Evolutionary conservation across 768 basidiomycete genomes (phyloP), one percentile per base, ranked within the genome.

Genomic region (Hortiboletus campestris): DNA sequence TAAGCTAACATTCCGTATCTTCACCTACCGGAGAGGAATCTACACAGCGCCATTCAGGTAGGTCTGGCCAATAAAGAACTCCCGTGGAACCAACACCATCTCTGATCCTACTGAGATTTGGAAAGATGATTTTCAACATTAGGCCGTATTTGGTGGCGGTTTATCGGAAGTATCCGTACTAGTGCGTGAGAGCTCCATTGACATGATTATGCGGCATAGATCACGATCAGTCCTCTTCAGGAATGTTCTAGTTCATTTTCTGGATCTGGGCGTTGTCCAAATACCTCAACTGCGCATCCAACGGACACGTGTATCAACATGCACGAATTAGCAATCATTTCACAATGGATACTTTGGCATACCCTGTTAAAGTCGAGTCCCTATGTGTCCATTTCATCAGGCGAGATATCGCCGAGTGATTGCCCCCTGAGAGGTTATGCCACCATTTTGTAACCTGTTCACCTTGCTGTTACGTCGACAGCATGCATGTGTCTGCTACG

Each of bases 381-480:
- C 61, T 58, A 55, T 50, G 49, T 55, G 53, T 57, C 55, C 20
- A 38, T 17, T 47, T 34, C 49, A 58, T 63, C 59, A 55, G 56
- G 60, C 57, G 48, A 54, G 46, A 52, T 49, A 53, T 57, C 55
- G 31, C 61, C 64, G 57, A 46, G 28, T 39, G 49, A 44, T 49
- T 47, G 19, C 12, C 56, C 60, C 66, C 66, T 59, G 58, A 56
- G 58, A 40, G 45, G 57, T 59, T 47, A 46, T 56, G 31, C 46
- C 49, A 53, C 39, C 25, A 32, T 57, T 35, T 43, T 39, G 42
- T 45, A 16, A 49, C 51, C 42, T 49, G 54, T 46, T 41, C 34
- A 48, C 51, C 35, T 52, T 54, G 38, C 20, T 57, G 50, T 68
- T 71, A 71, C 70, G 67, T 68, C 62, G 67, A 55, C 64, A 35